phyloP scores from a whole-genome alignment of 164 flowering plant genomes.

The Dillenia turbinata region DNA sequence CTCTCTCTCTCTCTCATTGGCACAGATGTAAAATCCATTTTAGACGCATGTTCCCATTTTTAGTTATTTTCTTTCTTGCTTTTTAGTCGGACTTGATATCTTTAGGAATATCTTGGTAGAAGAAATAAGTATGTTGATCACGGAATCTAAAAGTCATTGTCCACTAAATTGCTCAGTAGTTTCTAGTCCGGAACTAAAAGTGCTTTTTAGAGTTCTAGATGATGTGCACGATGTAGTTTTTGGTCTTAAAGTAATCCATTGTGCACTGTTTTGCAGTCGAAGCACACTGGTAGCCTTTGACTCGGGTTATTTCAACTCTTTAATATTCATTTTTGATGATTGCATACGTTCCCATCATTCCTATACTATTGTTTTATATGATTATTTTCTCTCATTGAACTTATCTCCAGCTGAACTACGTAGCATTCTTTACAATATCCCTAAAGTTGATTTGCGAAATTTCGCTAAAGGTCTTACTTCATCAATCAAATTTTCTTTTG shows the following conservation, averaged over 20 bases:
- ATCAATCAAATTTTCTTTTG: no score
- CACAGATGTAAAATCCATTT: not conserved
- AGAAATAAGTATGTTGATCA: not conserved
- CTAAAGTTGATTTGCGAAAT: no score
- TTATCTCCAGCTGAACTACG: no score
- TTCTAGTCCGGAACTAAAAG: not conserved
- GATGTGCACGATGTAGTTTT: not conserved
- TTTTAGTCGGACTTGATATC: not conserved
- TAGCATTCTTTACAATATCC: no score
- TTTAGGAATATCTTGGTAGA: not conserved
- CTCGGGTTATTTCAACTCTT: no score
- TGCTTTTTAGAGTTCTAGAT: not conserved
- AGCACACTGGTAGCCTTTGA: no score
- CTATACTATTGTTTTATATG: no score
- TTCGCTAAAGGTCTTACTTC: no score
- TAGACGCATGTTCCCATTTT: not conserved
- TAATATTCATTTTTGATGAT: no score
- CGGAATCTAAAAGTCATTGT: constrained; percentile 1
- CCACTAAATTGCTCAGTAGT: not conserved
- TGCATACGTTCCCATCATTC: no score
- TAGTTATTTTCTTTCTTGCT: not conserved
- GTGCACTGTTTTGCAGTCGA: no score
- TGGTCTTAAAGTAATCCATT: not conserved
- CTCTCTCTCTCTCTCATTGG: not conserved
- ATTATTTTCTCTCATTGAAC: no score